Evolutionary conservation across 306 rosid species (phyloP).

Genomic region (Spatholobus suberectus): DNA sequence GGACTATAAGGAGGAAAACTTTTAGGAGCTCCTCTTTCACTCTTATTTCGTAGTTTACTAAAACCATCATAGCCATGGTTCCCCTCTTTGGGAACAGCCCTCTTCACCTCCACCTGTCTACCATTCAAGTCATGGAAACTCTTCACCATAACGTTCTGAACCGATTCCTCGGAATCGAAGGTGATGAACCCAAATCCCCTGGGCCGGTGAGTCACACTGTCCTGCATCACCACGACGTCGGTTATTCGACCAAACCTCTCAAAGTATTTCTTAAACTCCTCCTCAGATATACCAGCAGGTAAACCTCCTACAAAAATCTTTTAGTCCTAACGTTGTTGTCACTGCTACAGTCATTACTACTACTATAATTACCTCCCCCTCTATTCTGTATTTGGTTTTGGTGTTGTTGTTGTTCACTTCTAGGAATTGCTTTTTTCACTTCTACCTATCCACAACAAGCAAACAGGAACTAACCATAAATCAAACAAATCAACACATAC

Average conservation of each 20-base stretch:
- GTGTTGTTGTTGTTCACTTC: conserved; percentile 58
- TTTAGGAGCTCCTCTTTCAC: conserved; percentile 53
- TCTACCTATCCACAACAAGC: conserved; percentile 59
- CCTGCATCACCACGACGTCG: conserved; percentile 90
- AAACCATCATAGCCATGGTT: conserved; percentile 45
- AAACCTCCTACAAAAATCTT: conserved; percentile 92
- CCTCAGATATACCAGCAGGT: conserved; percentile 66
- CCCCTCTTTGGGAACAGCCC: conserved; percentile 80
- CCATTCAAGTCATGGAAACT: conserved; percentile 81
- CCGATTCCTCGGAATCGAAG: conserved; percentile 73
- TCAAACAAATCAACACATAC: conserved; percentile 4
- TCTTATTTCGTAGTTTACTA: conserved; percentile 43
- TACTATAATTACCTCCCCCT: conserved; percentile 42
- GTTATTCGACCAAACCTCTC: conserved; percentile 76
- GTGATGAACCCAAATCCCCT: conserved; percentile 93
- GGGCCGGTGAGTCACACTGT: conserved; percentile 71
- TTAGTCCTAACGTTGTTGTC: conserved; percentile 55
- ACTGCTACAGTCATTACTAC: conserved; percentile 47
- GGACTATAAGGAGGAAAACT: conserved; percentile 45
- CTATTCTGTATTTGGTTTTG: conserved; percentile 55
- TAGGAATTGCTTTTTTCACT: conserved; percentile 69
- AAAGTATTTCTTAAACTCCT: conserved; percentile 73
- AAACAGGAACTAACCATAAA: conserved; percentile 22
- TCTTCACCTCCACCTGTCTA: conserved; percentile 86
- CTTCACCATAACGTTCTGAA: conserved; percentile 62